A percentile compares a stretch with the other conserved stretches of the same genome.
Conservation (phyloP, 1,284 basidiomycete genomes). For the Naganishia albida region DNA sequence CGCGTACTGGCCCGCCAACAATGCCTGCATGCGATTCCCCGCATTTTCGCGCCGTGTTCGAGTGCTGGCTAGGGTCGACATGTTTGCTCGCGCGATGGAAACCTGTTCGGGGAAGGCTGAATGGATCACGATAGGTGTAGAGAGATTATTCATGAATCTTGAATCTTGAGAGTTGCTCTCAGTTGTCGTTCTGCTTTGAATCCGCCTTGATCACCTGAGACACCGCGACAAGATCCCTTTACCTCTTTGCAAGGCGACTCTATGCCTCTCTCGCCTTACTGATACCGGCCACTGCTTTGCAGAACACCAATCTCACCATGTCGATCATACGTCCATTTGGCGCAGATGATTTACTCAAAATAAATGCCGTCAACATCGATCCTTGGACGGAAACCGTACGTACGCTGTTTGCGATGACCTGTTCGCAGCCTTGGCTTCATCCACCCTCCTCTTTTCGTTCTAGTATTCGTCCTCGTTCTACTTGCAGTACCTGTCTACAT, state of each 20-base stretch:
- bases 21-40: conserved; percentile 4
- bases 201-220: too few species aligned
- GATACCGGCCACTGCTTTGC: not conserved
- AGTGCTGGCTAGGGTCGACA: not conserved
- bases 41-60: not conserved
- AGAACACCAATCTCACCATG: conserved; percentile 43
- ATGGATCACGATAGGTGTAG: too few species aligned
- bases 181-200: too few species aligned
- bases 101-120: too few species aligned
- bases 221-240: not conserved
- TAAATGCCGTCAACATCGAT: conserved; percentile 58
- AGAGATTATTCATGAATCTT: not conserved
- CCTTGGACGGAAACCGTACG: conserved; percentile 58
- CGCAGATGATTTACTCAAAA: conserved; percentile 55
- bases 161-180: not conserved
- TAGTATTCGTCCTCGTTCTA: conserved; percentile 35
- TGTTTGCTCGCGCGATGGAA: too few species aligned
- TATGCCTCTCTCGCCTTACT: not conserved
- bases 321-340: conserved; percentile 56
- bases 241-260: not conserved
- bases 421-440: not conserved
- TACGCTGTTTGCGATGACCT: not conserved
- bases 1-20: conserved; percentile 4
- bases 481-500: conserved; percentile 33
- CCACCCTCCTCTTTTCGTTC: not conserved